Conservation (phyloP, 2,329 filamentous ascomycete species). For the Xylariaceae sp. region DNA sequence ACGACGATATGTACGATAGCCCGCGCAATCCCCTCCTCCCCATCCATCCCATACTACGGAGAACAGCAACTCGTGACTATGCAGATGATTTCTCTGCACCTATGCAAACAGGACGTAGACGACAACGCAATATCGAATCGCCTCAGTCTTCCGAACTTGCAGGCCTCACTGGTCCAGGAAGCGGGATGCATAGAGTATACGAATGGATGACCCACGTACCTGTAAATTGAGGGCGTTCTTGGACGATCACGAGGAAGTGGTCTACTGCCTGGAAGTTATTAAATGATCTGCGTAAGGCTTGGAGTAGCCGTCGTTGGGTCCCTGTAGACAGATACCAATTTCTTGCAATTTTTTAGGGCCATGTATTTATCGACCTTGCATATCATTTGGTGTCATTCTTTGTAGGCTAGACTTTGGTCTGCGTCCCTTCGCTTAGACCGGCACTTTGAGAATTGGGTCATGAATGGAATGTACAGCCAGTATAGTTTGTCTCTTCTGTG, state of each 20-base stretch:
- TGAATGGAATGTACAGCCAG: neutral
- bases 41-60: slow-evolving; percentile 28
- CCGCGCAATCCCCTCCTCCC: slow-evolving; percentile 30
- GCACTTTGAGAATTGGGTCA: slow-evolving; percentile 3
- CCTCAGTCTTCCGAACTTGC: slow-evolving; percentile 29
- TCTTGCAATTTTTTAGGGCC: neutral
- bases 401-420: slow-evolving; percentile 3
- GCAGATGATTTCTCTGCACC: slow-evolving; percentile 26
- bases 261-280: too few species aligned
- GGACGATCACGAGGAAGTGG: neutral
- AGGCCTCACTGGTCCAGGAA: slow-evolving; percentile 31
- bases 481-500: too few species aligned
- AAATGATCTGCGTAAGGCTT: too few species aligned
- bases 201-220: slow-evolving; percentile 24
- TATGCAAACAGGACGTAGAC: slow-evolving; percentile 20
- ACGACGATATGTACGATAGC: slow-evolving; percentile 39
- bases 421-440: slow-evolving; percentile 6
- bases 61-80: slow-evolving; percentile 24
- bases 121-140: slow-evolving; percentile 22
- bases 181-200: slow-evolving; percentile 32
- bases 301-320: too few species aligned
- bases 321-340: neutral
- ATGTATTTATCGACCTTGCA: neutral
- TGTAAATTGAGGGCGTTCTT: too few species aligned
- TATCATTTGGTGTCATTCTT: neutral